A percentile compares a stretch with the other conserved stretches of the same genome.
Conservation (phyloP, 2,329 filamentous ascomycete species). For the Cladobotryum protrusum region DNA sequence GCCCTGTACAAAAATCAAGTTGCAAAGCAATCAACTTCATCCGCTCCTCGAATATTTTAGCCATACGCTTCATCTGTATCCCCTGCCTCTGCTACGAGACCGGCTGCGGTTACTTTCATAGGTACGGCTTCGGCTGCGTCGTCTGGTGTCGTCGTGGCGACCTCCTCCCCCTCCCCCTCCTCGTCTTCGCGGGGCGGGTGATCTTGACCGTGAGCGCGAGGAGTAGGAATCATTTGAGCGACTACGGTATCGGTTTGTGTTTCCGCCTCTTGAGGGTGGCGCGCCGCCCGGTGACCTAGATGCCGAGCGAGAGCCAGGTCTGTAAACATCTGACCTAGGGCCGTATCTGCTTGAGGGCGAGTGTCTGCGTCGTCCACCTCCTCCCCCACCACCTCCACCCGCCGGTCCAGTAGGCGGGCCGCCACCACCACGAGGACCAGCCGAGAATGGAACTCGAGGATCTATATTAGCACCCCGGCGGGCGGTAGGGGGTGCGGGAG, state of each 20-base stretch:
- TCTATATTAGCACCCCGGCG: constrained; percentile 56
- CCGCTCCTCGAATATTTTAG: too few species aligned
- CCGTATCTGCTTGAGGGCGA: constrained; percentile 34
- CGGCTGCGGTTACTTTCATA: constrained; percentile 36
- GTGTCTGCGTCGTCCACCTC: constrained; percentile 31
- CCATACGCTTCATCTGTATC: constrained; percentile 23
- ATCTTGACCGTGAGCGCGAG: constrained; percentile 44
- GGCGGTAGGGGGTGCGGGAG: constrained; percentile 67
- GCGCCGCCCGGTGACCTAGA: constrained; percentile 38
- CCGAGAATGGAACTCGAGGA: constrained; percentile 33
- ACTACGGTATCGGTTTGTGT: constrained; percentile 36
- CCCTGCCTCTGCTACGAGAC: constrained; percentile 33
- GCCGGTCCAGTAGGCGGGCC: constrained; percentile 18
- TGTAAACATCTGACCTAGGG: constrained; percentile 51
- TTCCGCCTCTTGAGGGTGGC: constrained; percentile 25
- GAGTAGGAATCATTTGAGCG: constrained; percentile 39
- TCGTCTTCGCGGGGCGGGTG: constrained; percentile 30
- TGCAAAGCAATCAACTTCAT: too few species aligned
- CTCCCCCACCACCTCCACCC: constrained; percentile 28
- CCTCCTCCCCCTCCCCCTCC: constrained; percentile 12
- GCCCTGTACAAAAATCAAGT: too few species aligned
- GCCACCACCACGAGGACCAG: constrained; percentile 29
- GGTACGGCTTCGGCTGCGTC: constrained; percentile 45
- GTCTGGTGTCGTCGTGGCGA: constrained; percentile 24
- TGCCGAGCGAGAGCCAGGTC: constrained; percentile 51